A percentile compares a stretch with the other conserved stretches of the same genome.
Conservation (phyloP, 192 early-diverging fungal genomes). For the Pecoramyces ruminantium region DNA sequence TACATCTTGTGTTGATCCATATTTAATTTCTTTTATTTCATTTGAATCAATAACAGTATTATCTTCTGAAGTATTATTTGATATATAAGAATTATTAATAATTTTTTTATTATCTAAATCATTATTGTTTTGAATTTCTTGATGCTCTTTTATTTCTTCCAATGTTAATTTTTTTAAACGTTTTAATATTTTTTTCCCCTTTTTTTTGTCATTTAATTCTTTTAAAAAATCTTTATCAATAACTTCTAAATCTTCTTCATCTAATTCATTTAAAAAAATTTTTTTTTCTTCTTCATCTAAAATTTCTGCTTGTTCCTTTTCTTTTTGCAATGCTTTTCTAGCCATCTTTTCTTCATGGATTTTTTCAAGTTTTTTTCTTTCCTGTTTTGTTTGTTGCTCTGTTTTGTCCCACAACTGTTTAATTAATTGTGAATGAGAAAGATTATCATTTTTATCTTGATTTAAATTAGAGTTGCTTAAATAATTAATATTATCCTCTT, state of each 20-base stretch:
- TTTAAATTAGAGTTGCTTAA: no score
- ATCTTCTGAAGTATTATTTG: not conserved
- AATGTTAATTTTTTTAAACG: not conserved
- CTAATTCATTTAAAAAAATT: not conserved
- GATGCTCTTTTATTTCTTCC: not conserved
- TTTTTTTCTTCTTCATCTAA: not conserved
- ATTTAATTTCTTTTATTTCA: not conserved
- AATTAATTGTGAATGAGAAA: not conserved
- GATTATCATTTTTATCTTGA: not conserved
- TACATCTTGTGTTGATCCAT: not conserved
- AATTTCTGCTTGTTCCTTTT: not conserved
- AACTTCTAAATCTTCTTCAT: not conserved
- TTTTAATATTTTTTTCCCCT: not conserved
- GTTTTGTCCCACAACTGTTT: not conserved
- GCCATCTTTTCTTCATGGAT: not conserved
- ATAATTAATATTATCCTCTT: no score
- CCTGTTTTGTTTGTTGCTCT: not conserved
- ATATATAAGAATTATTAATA: not conserved
- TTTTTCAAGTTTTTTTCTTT: not conserved
- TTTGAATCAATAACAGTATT: not conserved
- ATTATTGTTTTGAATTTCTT: not conserved
- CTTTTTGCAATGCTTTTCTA: not conserved
- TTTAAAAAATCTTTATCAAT: not conserved
- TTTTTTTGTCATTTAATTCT: not conserved
- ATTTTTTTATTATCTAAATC: not conserved